phyloP scores from a whole-genome alignment of 257 asterid species.

The Rubia yunnanensis region DNA sequence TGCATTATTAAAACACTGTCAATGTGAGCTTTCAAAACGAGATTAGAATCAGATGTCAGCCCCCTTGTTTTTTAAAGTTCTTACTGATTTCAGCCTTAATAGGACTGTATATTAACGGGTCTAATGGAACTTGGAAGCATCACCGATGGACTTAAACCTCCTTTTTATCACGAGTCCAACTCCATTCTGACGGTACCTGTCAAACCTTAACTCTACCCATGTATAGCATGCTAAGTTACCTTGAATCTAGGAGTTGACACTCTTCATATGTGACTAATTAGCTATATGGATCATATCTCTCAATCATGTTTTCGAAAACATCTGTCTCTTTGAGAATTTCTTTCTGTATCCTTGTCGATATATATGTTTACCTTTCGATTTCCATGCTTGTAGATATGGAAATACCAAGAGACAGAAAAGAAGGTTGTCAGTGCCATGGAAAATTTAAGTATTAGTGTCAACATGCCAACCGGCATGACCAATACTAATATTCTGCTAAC shows the following conservation, averaged over 20 bases:
- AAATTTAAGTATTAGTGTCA: conserved; percentile 41
- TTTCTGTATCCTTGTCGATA: not conserved
- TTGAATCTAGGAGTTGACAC: not conserved
- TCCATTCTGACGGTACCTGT: not conserved
- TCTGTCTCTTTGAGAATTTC: not conserved
- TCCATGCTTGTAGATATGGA: conserved; percentile 48
- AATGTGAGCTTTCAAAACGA: not conserved
- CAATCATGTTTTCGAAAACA: not conserved
- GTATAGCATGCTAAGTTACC: not conserved
- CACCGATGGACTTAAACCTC: not conserved
- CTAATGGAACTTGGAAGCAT: not conserved
- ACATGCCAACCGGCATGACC: conserved; percentile 38
- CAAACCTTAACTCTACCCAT: not conserved
- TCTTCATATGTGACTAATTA: not conserved
- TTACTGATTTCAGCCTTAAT: too few relatives aligned
- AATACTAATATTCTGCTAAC: conserved; percentile 50
- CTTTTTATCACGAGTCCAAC: not conserved
- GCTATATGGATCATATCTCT: not conserved
- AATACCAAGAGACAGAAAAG: conserved; percentile 42
- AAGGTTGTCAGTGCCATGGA: conserved; percentile 50
- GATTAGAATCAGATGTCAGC: too few relatives aligned
- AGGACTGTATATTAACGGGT: not conserved
- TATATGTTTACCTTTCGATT: not conserved
- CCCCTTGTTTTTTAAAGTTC: too few relatives aligned
- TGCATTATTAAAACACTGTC: not conserved